These are phyloP conservation scores for Nicotiana paniculata DNA, from an alignment of 257 asterid species.

Conservation along the genomic window DNA sequence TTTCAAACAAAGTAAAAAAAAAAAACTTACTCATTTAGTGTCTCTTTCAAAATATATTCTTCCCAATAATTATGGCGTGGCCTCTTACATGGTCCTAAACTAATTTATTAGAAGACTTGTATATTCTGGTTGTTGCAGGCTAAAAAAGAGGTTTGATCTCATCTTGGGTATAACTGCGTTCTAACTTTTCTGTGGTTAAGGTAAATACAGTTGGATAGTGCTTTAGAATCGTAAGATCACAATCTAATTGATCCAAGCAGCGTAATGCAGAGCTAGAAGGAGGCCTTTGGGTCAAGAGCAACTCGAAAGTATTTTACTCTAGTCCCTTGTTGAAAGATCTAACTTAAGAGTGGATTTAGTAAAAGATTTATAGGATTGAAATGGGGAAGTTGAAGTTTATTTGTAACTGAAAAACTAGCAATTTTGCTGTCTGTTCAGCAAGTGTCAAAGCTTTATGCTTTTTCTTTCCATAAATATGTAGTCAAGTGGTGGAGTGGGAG, in stretches of 20 bases:
- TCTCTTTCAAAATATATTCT: neutral
- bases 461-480: neutral
- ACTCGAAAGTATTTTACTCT: neutral
- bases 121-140: neutral
- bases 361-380: neutral
- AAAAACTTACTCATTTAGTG: neutral
- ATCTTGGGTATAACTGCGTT: neutral
- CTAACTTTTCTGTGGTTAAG: neutral
- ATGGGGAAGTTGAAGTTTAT: neutral
- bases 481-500: neutral
- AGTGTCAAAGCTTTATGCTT: neutral
- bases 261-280: accelerated
- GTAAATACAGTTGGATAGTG: neutral
- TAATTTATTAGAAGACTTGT: neutral
- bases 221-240: neutral
- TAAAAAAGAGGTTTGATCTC: neutral
- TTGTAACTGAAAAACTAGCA: neutral
- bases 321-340: neutral
- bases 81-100: too few species aligned
- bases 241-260: neutral
- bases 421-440: neutral
- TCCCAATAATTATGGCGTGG: neutral
- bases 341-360: neutral
- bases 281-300: neutral
- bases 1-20: neutral